Percentiles rank a stretch among this genome's conserved stretches.
Evolutionary conservation across 1,284 basidiomycete genomes (phyloP).

Genomic region (Melanopsichium pennsylvanicum): DNA sequence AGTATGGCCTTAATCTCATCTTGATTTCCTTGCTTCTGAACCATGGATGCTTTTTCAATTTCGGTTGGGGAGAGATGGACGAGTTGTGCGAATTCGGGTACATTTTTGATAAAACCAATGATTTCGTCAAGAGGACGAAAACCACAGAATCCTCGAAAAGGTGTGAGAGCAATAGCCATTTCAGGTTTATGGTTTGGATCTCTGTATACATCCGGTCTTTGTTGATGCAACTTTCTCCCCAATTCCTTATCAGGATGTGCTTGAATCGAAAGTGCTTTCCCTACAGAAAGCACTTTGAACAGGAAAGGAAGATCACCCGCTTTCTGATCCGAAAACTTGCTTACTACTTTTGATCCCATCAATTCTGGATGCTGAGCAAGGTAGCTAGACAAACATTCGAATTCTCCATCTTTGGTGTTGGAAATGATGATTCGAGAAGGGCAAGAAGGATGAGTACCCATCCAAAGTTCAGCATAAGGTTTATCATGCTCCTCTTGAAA

Average conservation of each 20-base stretch:
- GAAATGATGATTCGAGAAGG: constrained; percentile 75
- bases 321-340: constrained; percentile 31
- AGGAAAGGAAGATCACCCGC: constrained; percentile 57
- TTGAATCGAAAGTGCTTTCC: constrained; percentile 94
- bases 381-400: constrained; percentile 32
- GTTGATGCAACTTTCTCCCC: constrained; percentile 78
- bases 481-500: constrained; percentile 35
- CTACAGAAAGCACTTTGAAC: constrained; percentile 75
- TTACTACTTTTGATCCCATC: constrained; percentile 35
- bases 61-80: constrained; percentile 14
- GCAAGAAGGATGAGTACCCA: constrained; percentile 93
- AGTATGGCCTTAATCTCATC: constrained; percentile 25
- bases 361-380: constrained; percentile 45
- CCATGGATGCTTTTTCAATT: neutral
- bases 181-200: constrained; percentile 97
- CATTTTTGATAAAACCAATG: constrained; percentile 73
- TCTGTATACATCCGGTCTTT: constrained; percentile 86
- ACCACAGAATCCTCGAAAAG: constrained; percentile 89
- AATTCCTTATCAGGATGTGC: constrained; percentile 93
- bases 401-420: neutral
- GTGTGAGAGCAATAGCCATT: constrained; percentile 93
- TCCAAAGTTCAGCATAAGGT: constrained; percentile 74
- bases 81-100: constrained; percentile 77
- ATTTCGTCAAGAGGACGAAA: constrained; percentile 83
- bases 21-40: no score